Evolutionary conservation across 106 monocot species (phyloP).

Genomic region (Phalaenopsis equestris): DNA sequence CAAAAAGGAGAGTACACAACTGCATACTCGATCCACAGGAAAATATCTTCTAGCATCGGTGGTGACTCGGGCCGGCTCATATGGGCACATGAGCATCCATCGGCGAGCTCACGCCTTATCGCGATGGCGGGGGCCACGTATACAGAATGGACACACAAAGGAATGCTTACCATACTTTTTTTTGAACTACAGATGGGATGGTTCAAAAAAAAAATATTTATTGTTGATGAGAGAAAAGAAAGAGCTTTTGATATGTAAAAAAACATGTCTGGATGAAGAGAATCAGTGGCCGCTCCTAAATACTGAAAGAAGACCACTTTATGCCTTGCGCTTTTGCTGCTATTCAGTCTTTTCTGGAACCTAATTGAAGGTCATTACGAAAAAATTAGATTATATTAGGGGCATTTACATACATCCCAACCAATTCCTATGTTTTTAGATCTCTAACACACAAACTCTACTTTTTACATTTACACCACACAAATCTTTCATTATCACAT

Average conservation of each 20-base stretch:
- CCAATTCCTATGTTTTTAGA: too few species aligned
- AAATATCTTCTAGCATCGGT: too few species aligned
- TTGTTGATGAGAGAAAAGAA: neutral
- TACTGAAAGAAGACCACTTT: constrained; percentile 46
- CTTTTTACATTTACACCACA: too few species aligned
- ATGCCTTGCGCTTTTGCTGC: constrained; percentile 32
- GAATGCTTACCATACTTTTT: neutral
- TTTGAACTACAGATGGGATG: neutral
- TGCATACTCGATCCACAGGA: too few species aligned
- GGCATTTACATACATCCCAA: too few species aligned
- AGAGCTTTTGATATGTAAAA: neutral
- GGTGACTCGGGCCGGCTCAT: too few species aligned
- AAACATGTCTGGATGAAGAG: neutral
- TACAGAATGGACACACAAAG: too few species aligned
- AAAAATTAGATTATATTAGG: neutral
- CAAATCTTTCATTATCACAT: too few species aligned
- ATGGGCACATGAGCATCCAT: too few species aligned
- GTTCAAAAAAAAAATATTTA: neutral
- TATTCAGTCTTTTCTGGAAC: constrained; percentile 34
- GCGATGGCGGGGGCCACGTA: too few species aligned
- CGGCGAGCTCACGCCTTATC: too few species aligned
- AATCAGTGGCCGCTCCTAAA: neutral
- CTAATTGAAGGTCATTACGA: constrained; percentile 18
- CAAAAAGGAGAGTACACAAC: too few species aligned
- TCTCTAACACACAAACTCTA: neutral